Evolutionary conservation across 805 yeast species (phyloP).

Genomic region (Hyphopichia homilentoma): DNA sequence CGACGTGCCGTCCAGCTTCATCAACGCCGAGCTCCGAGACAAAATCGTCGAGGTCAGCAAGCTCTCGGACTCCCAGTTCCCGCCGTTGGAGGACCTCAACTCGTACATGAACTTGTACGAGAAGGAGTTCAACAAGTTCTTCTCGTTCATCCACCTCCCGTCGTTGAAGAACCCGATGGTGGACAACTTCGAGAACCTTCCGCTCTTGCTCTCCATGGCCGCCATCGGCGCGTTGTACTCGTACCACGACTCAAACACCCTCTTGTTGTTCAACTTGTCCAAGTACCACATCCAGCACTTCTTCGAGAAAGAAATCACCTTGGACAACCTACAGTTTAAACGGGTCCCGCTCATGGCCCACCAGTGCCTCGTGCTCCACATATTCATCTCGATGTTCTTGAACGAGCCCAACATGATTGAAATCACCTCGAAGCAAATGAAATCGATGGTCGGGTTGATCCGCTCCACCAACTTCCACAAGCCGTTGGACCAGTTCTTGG

Average conservation of each 20-base stretch:
- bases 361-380: slow-evolving; percentile 53
- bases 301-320: slow-evolving; percentile 50
- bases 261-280: slow-evolving; percentile 63
- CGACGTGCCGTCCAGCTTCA: slow-evolving; percentile 10
- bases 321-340: slow-evolving; percentile 44
- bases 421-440: slow-evolving; percentile 49
- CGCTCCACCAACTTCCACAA: slow-evolving; percentile 49
- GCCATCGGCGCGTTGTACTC: slow-evolving; percentile 87
- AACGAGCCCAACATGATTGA: slow-evolving; percentile 51
- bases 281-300: slow-evolving; percentile 63
- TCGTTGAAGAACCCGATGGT: slow-evolving; percentile 39
- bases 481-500: slow-evolving; percentile 43
- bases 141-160: slow-evolving; percentile 81
- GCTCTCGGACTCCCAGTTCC: slow-evolving; percentile 59
- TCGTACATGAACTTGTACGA: slow-evolving; percentile 72
- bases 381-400: slow-evolving; percentile 53
- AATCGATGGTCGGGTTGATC: slow-evolving; percentile 51
- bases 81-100: slow-evolving; percentile 72
- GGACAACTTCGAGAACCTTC: slow-evolving; percentile 48
- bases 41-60: slow-evolving; percentile 53
- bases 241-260: slow-evolving; percentile 74
- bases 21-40: slow-evolving; percentile 48
- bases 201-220: slow-evolving; percentile 74
- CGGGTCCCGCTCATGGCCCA: slow-evolving; percentile 55
- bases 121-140: slow-evolving; percentile 73